Evolutionary conservation across 805 yeast genomes (phyloP), one percentile per base, ranked within the genome.

Genomic region (Cyberlindnera veronae): DNA sequence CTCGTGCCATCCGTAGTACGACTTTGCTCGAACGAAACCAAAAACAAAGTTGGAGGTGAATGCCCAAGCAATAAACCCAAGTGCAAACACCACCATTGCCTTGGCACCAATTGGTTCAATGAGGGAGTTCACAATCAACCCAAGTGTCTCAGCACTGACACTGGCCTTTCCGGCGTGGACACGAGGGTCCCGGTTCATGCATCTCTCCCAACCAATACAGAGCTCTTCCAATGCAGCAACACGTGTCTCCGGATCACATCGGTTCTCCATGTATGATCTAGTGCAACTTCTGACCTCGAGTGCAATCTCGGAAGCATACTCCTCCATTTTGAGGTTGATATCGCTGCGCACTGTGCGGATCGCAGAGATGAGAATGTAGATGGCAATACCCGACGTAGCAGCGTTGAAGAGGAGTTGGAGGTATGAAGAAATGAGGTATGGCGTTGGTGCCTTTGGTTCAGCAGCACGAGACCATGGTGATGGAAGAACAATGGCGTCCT

Each of bases 81-180:
- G 48, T 4, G 67, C 49, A 11, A 75, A 53, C 4, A 79, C 68
- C 4, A 68, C 24, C 32, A 79, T 65, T 15, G 83, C 76, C 55
- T 81, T 79, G 46, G 72, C 61, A 3, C 86, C 81, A 32, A 84
- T 68, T 0, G 88, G 89, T 48, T 83, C 86, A 15, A 83, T 67
- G 39, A 84, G 66, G 0, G 82, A 74, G 50, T 81, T 80, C 10
- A 82, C 49, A 13, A 83, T 64, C 35, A 75, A 61, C 0, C 89
- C 90, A 3, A 84, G 50, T 0, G 82, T 72, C 40, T 76, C 78
- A 1, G 86, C 85, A 44, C 79, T 72, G 11, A 82, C 64, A 32
- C 71, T 68, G 1, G 86, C 69, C 49, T 78, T 71, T 4, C 80
- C 77, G 1, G 70, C 66, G 24, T 61, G 59, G 8, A 55, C 45